These are phyloP conservation scores for Scheffersomyces stipitis DNA, from an alignment of 805 yeast genomes.

Conservation along the genomic window DNA sequence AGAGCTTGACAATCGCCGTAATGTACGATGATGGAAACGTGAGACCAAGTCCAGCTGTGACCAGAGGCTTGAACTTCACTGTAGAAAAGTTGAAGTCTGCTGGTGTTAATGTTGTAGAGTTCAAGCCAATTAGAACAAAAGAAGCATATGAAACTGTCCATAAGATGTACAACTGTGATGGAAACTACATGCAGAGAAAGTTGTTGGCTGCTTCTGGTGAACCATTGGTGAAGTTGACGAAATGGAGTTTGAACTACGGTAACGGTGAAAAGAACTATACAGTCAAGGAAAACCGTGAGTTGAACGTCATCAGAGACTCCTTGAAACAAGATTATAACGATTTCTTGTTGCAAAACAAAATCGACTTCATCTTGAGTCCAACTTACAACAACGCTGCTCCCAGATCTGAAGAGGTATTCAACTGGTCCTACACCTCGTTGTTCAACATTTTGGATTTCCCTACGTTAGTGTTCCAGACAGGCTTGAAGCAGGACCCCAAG, in stretches of 20 bases:
- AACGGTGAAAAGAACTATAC: constrained; percentile 50
- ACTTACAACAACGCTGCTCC: constrained; percentile 74
- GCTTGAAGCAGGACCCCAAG: constrained; percentile 55
- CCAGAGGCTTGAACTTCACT: constrained; percentile 50
- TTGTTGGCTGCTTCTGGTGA: constrained; percentile 64
- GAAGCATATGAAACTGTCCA: constrained; percentile 60
- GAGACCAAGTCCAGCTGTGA: constrained; percentile 65
- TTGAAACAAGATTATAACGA: constrained; percentile 58
- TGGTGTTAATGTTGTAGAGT: constrained; percentile 56
- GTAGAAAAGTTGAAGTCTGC: constrained; percentile 56
- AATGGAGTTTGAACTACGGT: constrained; percentile 60
- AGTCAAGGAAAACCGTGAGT: constrained; percentile 53
- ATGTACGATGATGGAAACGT: constrained; percentile 65
- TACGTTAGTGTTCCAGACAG: constrained; percentile 61
- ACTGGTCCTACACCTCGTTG: constrained; percentile 80
- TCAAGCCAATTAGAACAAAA: constrained; percentile 57
- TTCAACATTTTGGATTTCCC: constrained; percentile 76
- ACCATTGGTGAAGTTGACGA: constrained; percentile 62
- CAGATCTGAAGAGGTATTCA: constrained; percentile 56
- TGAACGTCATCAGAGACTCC: constrained; percentile 55
- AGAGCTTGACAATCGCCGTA: constrained; percentile 56
- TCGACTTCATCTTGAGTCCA: constrained; percentile 70
- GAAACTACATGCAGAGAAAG: constrained; percentile 56
- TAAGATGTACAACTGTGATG: constrained; percentile 63
- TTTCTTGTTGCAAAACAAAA: constrained; percentile 50